phyloP scores from a whole-genome alignment of 2,329 filamentous ascomycete species.

The Sclerotinia glacialis region DNA sequence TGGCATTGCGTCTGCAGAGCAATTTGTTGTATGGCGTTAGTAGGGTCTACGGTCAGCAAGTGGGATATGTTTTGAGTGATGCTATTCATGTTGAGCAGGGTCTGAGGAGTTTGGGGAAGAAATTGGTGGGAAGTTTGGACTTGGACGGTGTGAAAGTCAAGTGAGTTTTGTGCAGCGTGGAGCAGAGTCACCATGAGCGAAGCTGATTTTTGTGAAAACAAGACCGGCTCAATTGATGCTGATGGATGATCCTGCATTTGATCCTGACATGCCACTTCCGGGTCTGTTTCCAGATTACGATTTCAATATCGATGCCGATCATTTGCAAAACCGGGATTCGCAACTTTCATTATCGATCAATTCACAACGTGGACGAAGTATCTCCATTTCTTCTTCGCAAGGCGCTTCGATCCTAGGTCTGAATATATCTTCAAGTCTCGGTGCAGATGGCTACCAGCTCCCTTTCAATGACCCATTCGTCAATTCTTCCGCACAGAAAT shows the following conservation, averaged over 20 bases:
- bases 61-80: constrained; percentile 78
- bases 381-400: constrained; percentile 29
- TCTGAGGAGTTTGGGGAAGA: constrained; percentile 66
- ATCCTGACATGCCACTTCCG: constrained; percentile 62
- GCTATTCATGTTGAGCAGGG: constrained; percentile 65
- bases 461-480: constrained; percentile 34
- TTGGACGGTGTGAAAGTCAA: constrained; percentile 57
- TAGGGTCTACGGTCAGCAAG: constrained; percentile 83
- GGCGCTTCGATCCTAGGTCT: constrained; percentile 41
- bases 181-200: constrained; percentile 17
- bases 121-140: constrained; percentile 60
- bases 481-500: constrained; percentile 39
- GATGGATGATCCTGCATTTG: constrained; percentile 78
- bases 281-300: constrained; percentile 53
- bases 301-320: constrained; percentile 38
- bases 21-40: constrained; percentile 85
- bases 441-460: constrained; percentile 42
- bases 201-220: constrained; percentile 13
- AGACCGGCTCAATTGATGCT: constrained; percentile 76
- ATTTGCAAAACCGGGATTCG: constrained; percentile 34
- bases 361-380: constrained; percentile 24
- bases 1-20: constrained; percentile 85
- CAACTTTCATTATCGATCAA: constrained; percentile 40
- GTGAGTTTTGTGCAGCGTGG: constrained; percentile 47
- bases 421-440: constrained; percentile 48